Percentiles rank a stretch among this genome's conserved stretches.
Evolutionary conservation across 2,329 filamentous ascomycete genomes (phyloP).

Genomic region (Fusarium equiseti): DNA sequence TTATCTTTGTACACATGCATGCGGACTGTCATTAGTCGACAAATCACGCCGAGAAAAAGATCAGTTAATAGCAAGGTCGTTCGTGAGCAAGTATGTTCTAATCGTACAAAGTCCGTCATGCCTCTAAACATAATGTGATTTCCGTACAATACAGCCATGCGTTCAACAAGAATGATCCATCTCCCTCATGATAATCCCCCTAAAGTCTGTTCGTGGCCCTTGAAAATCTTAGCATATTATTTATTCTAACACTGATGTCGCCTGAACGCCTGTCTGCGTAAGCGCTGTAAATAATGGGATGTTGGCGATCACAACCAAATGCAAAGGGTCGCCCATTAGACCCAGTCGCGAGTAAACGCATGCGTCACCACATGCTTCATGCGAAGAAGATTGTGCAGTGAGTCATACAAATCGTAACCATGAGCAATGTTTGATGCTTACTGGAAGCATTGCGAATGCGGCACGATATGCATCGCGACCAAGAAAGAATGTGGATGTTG

Average conservation of each 20-base stretch:
- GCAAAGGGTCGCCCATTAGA: constrained; percentile 8
- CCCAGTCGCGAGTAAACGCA: constrained; percentile 7
- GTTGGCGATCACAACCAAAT: constrained; percentile 9
- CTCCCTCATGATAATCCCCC: constrained; percentile 17
- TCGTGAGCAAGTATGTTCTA: constrained; percentile 35
- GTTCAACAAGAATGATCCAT: constrained; percentile 21
- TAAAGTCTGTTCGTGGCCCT: constrained; percentile 34
- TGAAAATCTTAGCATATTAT: constrained; percentile 47
- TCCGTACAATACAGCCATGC: constrained; percentile 17
- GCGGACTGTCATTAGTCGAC: not conserved
- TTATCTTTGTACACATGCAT: not conserved
- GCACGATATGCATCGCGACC: constrained; percentile 1
- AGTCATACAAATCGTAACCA: constrained; percentile 50
- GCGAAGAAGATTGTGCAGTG: constrained; percentile 22
- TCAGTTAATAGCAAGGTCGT: constrained; percentile 18
- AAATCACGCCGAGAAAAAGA: not conserved
- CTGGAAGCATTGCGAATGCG: constrained; percentile 22
- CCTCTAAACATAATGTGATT: constrained; percentile 33
- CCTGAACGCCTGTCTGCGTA: constrained; percentile 10
- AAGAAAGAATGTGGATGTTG: constrained; percentile 17
- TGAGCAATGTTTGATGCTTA: constrained; percentile 51
- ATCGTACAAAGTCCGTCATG: constrained; percentile 29
- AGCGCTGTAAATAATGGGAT: constrained; percentile 25
- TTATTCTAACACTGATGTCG: constrained; percentile 39
- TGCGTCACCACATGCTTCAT: constrained; percentile 20